Base-by-base conservation (phyloP, 2,329 filamentous ascomycete species). In the Xylaria sp. region DNA sequence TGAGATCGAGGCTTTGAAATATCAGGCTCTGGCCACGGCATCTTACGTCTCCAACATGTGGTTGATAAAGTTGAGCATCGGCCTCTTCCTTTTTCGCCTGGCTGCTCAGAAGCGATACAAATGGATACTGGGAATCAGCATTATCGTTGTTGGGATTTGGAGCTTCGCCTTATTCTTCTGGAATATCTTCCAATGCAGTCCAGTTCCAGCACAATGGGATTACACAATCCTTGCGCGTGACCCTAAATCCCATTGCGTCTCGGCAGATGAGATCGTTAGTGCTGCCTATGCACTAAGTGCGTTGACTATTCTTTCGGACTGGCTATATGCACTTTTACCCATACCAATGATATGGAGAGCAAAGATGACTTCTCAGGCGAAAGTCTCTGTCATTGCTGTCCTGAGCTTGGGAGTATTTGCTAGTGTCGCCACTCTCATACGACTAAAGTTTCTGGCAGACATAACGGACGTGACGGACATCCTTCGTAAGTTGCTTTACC, bases 21-120 rank as follows among this genome's bases (percentile, higher is more conserved):
- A 82, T 78, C 86, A 87, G 79, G 83, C 85, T 28, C 73, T 87
- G 37, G 84, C 84, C 12, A 85, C 85, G 0, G 83, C 82, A 7
- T 83, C 82, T 1, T 87, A 87, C 65, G 78, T 88, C 54, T 70
- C 83, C 10, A 81, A 86, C 69, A 88, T 88, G 85, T 84, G 87
- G 81, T 83, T 88, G 69, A 83, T 87, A 77, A 88, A 88, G 77
- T 77, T 88, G 60, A 86, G 86, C 77, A 87, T 88, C 58, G 84
- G 82, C 41, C 78, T 87, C 67, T 87, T 87, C 69, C 81, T 87
- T 9, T 76, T 88, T 20, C 81, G 84, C 6, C 78, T 88, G 18
- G 82, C 85, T 1, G 80, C 81, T 3, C 78, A 82, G 51, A 82
- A 78, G 56, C 75, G 82, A 23, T 88, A 88, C 74, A 83, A 80